Conservation (phyloP, 2,329 filamentous ascomycete genomes). For the Lasiodiplodia gonubiensis region DNA sequence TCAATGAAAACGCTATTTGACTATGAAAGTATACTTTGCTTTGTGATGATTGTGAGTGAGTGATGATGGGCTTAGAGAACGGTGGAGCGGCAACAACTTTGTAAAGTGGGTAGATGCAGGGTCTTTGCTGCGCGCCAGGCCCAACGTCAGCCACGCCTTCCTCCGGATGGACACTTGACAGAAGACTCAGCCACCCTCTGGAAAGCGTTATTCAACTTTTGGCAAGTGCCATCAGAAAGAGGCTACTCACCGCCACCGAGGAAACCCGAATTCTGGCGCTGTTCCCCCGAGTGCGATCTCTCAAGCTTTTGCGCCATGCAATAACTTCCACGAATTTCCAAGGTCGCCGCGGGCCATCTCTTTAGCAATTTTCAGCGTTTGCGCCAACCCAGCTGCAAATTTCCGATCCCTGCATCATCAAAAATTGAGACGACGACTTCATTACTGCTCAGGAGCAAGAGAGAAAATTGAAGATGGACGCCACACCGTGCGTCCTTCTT, state of each 20-base stretch:
- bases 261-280: not conserved
- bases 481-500: conserved; percentile 40
- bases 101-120: not conserved
- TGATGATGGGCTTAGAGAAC: not conserved
- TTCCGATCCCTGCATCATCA: not conserved
- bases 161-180: not conserved
- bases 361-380: not conserved
- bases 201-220: not conserved
- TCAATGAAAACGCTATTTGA: not conserved
- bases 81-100: conserved; percentile 9
- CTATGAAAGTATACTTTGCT: not conserved
- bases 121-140: conserved; percentile 2
- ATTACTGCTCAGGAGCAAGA: not conserved
- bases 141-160: conserved; percentile 12
- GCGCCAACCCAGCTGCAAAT: not conserved
- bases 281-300: not conserved
- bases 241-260: not conserved
- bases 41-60: not conserved
- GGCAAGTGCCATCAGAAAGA: not conserved
- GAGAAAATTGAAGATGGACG: not conserved
- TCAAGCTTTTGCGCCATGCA: not conserved
- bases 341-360: not conserved
- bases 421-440: not conserved
- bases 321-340: conserved; percentile 6
- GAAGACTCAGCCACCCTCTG: not conserved